These are phyloP conservation scores for Mycena rebaudengoi DNA, from an alignment of 768 basidiomycete species.

Conservation along the genomic window DNA sequence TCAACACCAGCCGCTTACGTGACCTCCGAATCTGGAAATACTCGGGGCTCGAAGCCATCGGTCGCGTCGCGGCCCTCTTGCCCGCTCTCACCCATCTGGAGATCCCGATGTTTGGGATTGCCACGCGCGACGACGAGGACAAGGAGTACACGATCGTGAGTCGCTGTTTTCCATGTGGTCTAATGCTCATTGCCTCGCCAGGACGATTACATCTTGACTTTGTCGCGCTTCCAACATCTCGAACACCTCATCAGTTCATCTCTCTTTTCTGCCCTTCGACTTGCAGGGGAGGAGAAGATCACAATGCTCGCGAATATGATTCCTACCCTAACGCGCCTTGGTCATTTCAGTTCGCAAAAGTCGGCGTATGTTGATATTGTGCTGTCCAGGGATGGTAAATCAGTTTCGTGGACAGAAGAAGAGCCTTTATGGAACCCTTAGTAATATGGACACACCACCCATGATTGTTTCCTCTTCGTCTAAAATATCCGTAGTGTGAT, in stretches of 20 bases:
- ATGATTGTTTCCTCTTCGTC: too few species aligned
- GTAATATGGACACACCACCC: too few species aligned
- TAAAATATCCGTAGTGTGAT: too few species aligned
- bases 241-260: slow-evolving; percentile 28
- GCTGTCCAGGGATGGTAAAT: slow-evolving; percentile 6
- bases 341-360: slow-evolving; percentile 12
- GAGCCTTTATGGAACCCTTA: too few species aligned
- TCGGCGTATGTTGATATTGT: slow-evolving; percentile 23
- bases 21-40: slow-evolving; percentile 35
- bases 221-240: slow-evolving; percentile 26
- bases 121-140: slow-evolving; percentile 16
- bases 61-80: slow-evolving; percentile 24
- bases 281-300: slow-evolving; percentile 10
- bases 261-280: slow-evolving; percentile 26
- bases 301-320: slow-evolving; percentile 17
- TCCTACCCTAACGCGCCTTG: slow-evolving; percentile 23
- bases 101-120: slow-evolving; percentile 29
- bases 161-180: not conserved
- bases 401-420: slow-evolving; percentile 23
- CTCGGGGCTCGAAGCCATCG: slow-evolving; percentile 27
- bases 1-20: slow-evolving; percentile 26
- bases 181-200: not conserved
- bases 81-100: slow-evolving; percentile 31
- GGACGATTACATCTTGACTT: slow-evolving; percentile 33
- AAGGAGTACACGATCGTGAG: slow-evolving; percentile 24